Percentiles rank a stretch among this genome's conserved stretches.
phyloP scores from a whole-genome alignment of 148 eudicot genomes.

The Fagopyrum tataricum region DNA sequence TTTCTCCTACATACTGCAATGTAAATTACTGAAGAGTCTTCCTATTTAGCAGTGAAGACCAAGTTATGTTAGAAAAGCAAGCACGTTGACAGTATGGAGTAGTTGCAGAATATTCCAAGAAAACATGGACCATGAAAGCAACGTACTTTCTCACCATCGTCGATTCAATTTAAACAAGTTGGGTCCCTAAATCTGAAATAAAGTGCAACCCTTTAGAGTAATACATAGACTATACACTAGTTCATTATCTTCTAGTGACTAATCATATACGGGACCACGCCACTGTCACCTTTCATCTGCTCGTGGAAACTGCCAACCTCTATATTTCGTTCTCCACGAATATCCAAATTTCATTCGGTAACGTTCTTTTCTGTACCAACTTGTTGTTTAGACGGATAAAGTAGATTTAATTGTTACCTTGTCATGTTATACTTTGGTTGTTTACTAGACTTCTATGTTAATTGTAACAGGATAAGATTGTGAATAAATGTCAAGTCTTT shows the following conservation, averaged over 20 bases:
- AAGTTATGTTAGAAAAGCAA: constrained; percentile 8
- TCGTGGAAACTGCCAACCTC: not conserved
- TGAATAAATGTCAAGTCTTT: not conserved
- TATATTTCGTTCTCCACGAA: not conserved
- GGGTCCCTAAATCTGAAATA: not conserved
- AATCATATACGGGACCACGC: not conserved
- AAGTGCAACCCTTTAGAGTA: not conserved
- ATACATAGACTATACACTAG: not conserved
- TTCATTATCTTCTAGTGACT: not conserved
- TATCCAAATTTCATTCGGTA: constrained; percentile 1
- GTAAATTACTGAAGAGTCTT: no score
- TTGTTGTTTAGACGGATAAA: not conserved
- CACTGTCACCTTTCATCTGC: not conserved
- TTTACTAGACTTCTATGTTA: not conserved
- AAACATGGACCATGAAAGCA: constrained; percentile 8
- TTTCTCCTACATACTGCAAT: no score
- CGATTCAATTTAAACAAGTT: not conserved
- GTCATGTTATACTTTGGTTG: not conserved
- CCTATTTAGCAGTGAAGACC: not conserved
- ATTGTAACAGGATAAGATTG: constrained; percentile 10
- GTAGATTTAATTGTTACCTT: not conserved
- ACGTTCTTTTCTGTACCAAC: constrained; percentile 9
- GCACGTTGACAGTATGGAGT: not conserved
- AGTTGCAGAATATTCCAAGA: constrained; percentile 9
- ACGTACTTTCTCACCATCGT: not conserved